These are phyloP conservation scores for Penicillium sp. DNA, from an alignment of 2,329 filamentous ascomycete genomes.

Conservation along the genomic window DNA sequence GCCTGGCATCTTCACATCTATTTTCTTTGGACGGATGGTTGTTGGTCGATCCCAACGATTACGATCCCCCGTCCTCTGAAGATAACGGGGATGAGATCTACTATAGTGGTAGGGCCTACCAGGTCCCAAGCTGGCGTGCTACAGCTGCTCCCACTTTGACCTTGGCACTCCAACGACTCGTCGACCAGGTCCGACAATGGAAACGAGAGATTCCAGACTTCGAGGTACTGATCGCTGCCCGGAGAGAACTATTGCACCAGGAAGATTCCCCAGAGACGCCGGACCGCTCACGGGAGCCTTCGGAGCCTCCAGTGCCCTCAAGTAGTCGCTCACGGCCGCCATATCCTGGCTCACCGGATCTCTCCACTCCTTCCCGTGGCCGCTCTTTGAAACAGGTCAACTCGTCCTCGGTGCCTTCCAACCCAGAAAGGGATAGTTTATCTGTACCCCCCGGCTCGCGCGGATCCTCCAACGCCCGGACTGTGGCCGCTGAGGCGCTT, in stretches of 20 bases:
- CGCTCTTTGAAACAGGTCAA: conserved; percentile 16
- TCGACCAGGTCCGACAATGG: conserved; percentile 61
- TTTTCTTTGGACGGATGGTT: conserved; percentile 90
- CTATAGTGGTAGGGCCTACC: conserved; percentile 29
- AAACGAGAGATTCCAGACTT: conserved; percentile 65
- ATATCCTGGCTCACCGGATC: conserved; percentile 21
- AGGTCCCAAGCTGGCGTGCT: conserved; percentile 50
- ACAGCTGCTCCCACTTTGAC: conserved; percentile 49
- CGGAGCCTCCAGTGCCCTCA: conserved; percentile 22
- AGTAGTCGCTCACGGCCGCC: conserved; percentile 19
- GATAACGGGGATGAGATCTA: conserved; percentile 33
- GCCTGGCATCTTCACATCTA: conserved; percentile 77
- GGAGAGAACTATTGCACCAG: conserved; percentile 43
- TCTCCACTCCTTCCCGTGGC: conserved; percentile 14
- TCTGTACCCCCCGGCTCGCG: conserved; percentile 25
- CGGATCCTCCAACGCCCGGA: conserved; percentile 25
- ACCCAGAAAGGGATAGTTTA: conserved; percentile 25
- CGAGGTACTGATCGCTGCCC: conserved; percentile 64
- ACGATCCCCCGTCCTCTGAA: conserved; percentile 33
- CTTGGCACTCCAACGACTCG: conserved; percentile 56
- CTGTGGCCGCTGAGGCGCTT: conserved; percentile 30
- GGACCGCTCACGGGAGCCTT: conserved; percentile 20
- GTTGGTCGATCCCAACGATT: conserved; percentile 65
- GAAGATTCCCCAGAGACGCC: conserved; percentile 27
- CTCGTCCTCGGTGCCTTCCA: conserved; percentile 11